Conservation (phyloP, 2,329 filamentous ascomycete genomes). For the Aspergillus tubingensis region DNA sequence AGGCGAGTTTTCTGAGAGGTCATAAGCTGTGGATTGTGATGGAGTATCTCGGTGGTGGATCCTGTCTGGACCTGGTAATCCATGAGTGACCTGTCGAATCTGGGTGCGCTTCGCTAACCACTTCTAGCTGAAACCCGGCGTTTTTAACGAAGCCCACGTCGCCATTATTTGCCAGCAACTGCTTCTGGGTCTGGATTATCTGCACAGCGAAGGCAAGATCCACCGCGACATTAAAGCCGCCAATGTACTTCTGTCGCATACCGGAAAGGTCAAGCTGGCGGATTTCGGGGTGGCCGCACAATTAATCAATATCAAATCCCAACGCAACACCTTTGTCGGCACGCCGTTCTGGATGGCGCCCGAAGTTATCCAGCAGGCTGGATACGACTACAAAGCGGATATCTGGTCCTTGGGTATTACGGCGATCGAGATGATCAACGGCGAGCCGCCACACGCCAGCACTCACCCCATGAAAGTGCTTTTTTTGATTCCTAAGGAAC, state of each 20-base stretch:
- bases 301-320: slow-evolving; percentile 94
- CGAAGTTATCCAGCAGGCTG: slow-evolving; percentile 86
- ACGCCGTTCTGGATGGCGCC: slow-evolving; percentile 98
- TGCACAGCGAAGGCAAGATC: slow-evolving; percentile 92
- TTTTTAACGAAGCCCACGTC: slow-evolving; percentile 86
- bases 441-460: slow-evolving; percentile 82
- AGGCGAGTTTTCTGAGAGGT: slow-evolving; percentile 90
- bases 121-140: slow-evolving; percentile 80
- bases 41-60: slow-evolving; percentile 95
- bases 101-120: not conserved
- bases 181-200: slow-evolving; percentile 84
- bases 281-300: slow-evolving; percentile 98
- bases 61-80: slow-evolving; percentile 85
- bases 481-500: slow-evolving; percentile 86
- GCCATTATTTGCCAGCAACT: slow-evolving; percentile 93
- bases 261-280: slow-evolving; percentile 89
- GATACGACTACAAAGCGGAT: slow-evolving; percentile 84
- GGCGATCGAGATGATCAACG: slow-evolving; percentile 83
- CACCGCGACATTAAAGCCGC: slow-evolving; percentile 97
- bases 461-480: slow-evolving; percentile 93
- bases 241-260: slow-evolving; percentile 88
- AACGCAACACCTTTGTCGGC: slow-evolving; percentile 95
- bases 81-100: not conserved
- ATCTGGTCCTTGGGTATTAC: slow-evolving; percentile 94
- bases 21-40: slow-evolving; percentile 99